Conservation (phyloP, 2,329 filamentous ascomycete genomes). For the Phyllosticta citrichinensis region DNA sequence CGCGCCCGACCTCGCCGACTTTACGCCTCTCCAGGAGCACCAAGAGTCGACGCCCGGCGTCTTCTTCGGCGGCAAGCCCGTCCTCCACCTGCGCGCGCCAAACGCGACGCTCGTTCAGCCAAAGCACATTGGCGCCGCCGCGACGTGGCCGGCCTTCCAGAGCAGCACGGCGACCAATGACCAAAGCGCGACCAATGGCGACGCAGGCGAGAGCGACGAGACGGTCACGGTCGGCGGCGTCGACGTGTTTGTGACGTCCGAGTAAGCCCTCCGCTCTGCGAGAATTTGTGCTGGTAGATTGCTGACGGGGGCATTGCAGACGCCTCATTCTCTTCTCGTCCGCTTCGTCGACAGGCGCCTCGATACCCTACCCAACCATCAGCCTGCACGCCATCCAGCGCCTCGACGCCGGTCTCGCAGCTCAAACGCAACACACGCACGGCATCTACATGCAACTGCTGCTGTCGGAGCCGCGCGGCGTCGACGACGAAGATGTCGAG, state of each 20-base stretch:
- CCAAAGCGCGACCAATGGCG: conserved; percentile 6
- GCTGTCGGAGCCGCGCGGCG: conserved; percentile 42
- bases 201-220: conserved; percentile 17
- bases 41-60: conserved; percentile 61
- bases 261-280: conserved; percentile 23
- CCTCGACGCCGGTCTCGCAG: conserved; percentile 22
- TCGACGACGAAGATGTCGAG: conserved; percentile 53
- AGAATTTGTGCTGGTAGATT: neutral
- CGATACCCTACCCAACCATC: conserved; percentile 65
- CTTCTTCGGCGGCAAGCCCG: conserved; percentile 61
- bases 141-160: neutral
- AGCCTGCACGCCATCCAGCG: conserved; percentile 66
- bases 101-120: conserved; percentile 40
- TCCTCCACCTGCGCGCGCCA: conserved; percentile 55
- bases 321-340: conserved; percentile 54
- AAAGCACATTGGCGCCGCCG: neutral
- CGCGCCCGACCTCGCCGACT: conserved; percentile 49
- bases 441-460: conserved; percentile 27
- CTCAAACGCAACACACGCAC: conserved; percentile 7
- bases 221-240: conserved; percentile 22
- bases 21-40: conserved; percentile 56
- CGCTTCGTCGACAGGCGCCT: conserved; percentile 48
- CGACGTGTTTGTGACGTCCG: conserved; percentile 39
- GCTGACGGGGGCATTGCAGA: neutral
- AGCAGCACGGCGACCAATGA: conserved; percentile 11